Evolutionary conservation across 306 rosid species (phyloP).

Genomic region (Herpetospermum pedunculosum): DNA sequence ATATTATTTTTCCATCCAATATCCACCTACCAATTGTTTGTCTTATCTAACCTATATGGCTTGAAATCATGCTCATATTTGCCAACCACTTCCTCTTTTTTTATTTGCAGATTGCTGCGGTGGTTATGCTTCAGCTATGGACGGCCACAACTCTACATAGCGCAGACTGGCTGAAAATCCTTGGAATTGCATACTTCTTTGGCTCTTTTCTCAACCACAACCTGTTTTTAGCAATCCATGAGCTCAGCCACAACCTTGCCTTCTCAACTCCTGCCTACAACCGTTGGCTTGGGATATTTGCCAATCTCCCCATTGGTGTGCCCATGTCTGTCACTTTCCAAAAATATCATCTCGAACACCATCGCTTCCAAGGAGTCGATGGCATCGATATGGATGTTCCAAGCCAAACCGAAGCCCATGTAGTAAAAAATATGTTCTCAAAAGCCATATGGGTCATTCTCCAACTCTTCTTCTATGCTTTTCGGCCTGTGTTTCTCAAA

Average conservation of each 20-base stretch:
- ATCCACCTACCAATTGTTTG: too few species aligned
- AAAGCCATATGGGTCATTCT: slow-evolving; percentile 65
- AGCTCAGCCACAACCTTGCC: slow-evolving; percentile 86
- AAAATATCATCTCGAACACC: slow-evolving; percentile 84
- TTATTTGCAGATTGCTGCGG: slow-evolving; percentile 44
- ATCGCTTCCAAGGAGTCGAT: slow-evolving; percentile 78
- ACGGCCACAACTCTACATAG: slow-evolving; percentile 38
- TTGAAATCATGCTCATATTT: too few species aligned
- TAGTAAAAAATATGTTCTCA: slow-evolving; percentile 41
- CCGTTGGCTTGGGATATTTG: slow-evolving; percentile 13
- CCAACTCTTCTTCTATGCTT: slow-evolving; percentile 77
- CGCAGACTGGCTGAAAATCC: slow-evolving; percentile 70
- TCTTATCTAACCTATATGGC: too few species aligned
- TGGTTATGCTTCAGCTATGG: slow-evolving; percentile 64
- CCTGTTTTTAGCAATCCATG: slow-evolving; percentile 87
- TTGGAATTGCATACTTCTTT: slow-evolving; percentile 59
- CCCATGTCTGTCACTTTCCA: slow-evolving; percentile 90
- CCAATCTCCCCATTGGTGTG: slow-evolving; percentile 75
- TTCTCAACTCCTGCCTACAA: slow-evolving; percentile 62
- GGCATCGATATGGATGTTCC: slow-evolving; percentile 85
- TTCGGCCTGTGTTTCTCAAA: slow-evolving; percentile 71
- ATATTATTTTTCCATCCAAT: too few species aligned
- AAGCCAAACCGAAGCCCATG: slow-evolving; percentile 44
- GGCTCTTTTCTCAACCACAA: slow-evolving; percentile 89
- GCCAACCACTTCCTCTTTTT: too few species aligned